Evolutionary conservation across 805 yeast genomes (phyloP).

Genomic region (Candida wancherniae): DNA sequence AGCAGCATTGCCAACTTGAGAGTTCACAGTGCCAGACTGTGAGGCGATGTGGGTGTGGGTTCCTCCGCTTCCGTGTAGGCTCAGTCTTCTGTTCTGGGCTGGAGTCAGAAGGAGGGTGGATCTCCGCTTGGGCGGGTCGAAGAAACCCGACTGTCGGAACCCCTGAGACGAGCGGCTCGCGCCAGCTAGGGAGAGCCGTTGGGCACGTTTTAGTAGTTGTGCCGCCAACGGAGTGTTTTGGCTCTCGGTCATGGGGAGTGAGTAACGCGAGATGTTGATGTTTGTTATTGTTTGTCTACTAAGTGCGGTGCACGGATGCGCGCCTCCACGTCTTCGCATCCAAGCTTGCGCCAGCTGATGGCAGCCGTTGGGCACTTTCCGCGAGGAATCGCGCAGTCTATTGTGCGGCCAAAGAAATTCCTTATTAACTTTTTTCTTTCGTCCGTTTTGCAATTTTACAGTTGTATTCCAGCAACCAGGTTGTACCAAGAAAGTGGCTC

Average conservation of each 20-base stretch:
- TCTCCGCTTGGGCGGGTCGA: constrained; percentile 22
- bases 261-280: no score
- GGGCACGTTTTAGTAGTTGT: constrained; percentile 10
- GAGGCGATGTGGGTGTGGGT: background rate
- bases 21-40: constrained; percentile 3
- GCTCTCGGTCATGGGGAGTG: constrained; percentile 8
- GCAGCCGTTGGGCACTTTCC: no score
- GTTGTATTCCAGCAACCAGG: no score
- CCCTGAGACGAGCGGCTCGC: constrained; percentile 16
- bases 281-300: background rate
- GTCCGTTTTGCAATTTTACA: no score
- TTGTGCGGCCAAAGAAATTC: no score
- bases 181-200: constrained; percentile 18
- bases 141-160: constrained; percentile 17
- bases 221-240: constrained; percentile 14
- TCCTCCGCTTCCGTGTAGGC: constrained; percentile 6
- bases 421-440: no score
- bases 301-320: no score
- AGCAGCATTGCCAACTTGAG: background rate
- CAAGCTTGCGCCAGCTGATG: no score
- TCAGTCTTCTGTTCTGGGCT: constrained; percentile 24
- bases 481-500: no score
- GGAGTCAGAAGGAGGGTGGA: constrained; percentile 31
- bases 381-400: no score
- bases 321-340: no score